Percentiles rank a stretch among this genome's conserved stretches.
phyloP scores from a whole-genome alignment of 2,329 filamentous ascomycete genomes.

The Nectriaceae sp. region DNA sequence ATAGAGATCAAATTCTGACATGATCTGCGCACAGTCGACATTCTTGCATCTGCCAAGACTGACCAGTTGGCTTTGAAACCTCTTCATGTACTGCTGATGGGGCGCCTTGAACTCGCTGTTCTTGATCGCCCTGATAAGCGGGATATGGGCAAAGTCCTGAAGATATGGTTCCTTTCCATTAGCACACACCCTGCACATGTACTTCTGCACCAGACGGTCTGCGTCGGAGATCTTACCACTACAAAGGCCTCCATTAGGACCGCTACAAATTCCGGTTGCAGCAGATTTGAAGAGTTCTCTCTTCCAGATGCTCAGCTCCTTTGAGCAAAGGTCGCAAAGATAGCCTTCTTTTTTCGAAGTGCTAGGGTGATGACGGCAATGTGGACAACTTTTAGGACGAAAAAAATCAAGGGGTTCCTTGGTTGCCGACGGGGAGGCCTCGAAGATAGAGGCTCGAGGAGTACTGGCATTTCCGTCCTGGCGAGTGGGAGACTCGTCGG shows the following conservation, averaged over 20 bases:
- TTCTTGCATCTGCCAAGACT: background rate
- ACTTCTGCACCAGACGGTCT: constrained; percentile 3
- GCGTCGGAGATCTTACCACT: background rate
- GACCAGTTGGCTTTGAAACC: background rate
- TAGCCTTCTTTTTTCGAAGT: background rate
- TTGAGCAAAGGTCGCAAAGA: constrained; percentile 1
- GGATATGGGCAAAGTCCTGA: background rate
- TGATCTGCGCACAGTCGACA: background rate
- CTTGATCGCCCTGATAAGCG: background rate
- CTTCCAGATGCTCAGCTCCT: background rate
- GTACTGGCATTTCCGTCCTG: too few species aligned
- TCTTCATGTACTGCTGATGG: background rate
- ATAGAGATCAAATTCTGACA: too few species aligned
- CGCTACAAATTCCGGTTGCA: constrained; percentile 1
- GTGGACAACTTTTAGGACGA: constrained; percentile 6
- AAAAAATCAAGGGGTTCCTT: constrained; percentile 1
- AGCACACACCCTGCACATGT: background rate
- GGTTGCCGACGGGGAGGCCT: too few species aligned
- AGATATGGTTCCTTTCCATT: background rate
- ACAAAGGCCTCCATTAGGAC: background rate
- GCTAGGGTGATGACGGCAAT: constrained; percentile 4
- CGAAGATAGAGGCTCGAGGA: too few species aligned
- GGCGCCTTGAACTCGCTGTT: background rate
- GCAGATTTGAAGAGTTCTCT: background rate
- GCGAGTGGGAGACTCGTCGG: too few species aligned